Base-by-base conservation (phyloP, 148 eudicot genomes). In the Hydrangea macrophylla region DNA sequence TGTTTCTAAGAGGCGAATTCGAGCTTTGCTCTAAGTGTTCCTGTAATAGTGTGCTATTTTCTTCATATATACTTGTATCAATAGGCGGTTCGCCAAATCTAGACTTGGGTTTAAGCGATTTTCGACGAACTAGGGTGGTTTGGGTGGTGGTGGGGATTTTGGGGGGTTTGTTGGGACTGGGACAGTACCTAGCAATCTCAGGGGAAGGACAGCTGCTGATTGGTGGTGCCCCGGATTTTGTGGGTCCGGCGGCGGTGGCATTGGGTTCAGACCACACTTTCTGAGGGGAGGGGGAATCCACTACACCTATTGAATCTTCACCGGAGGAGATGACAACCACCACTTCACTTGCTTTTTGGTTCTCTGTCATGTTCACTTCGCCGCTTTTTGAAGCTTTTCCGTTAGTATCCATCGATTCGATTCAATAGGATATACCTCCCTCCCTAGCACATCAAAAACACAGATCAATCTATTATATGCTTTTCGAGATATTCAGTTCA, bases 71-170 rank as follows among this genome's bases (percentile, higher is more conserved):
- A 27, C 58, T 55, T 10, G 77, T 39, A 68, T 81, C 79, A 50
- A 81, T 27, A 3, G 79, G 65, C 35, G 80, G 94, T 75, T 91
- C 97, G 9, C 97, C 97, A 62, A 91, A 88, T 73, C 97, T 77
- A 2, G 92, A 84, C 44, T 84, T 87, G 64, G 88, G 84, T 73
- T 81, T 81, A 0, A 80, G 45, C 1, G 86, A 63, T 57, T 40
- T 79, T 18, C 92, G 74, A 12, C 83, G 71, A 3, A 62, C 71
- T 10, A 84, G 74, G 30, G 54, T 79, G 27, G 80, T 68, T 12
- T 80, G 15, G 85, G 75, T 68, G 2, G 20, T 65, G 74, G 64
- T 60, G 50, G 96, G 88, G 79, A 77, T 64, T 65, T 64, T 75
- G 17, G 88, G 90, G 27, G 83, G 91, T 56, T 69, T 83, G 33